These are phyloP conservation scores for Cutaneotrichosporon mucoides DNA, from an alignment of 1,284 basidiomycete genomes.

Conservation along the genomic window DNA sequence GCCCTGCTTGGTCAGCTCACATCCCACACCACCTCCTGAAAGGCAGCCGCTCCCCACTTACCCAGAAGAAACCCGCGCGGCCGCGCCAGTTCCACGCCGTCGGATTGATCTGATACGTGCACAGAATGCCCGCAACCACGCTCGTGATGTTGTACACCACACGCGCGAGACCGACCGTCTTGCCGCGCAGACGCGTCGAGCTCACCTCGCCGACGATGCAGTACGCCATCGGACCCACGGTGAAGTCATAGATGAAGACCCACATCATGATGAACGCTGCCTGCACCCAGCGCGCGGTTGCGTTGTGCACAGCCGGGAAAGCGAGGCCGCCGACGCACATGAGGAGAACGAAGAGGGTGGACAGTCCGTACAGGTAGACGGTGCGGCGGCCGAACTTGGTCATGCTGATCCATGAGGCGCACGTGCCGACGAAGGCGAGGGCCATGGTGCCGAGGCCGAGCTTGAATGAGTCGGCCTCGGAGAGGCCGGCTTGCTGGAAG, in stretches of 20 bases:
- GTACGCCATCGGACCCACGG: constrained; percentile 23
- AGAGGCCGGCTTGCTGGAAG: constrained; percentile 1
- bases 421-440: constrained; percentile 45
- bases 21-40: too few relatives aligned
- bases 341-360: constrained; percentile 38
- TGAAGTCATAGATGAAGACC: constrained; percentile 27
- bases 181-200: constrained; percentile 50
- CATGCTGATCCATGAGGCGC: constrained; percentile 43
- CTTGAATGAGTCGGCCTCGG: constrained; percentile 15
- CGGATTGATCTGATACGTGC: constrained; percentile 21
- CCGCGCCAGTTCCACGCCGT: constrained; percentile 24
- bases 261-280: constrained; percentile 24
- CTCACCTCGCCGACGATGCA: constrained; percentile 48
- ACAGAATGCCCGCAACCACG: constrained; percentile 14
- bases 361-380: constrained; percentile 51
- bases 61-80: constrained; percentile 48
- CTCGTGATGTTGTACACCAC: constrained; percentile 48
- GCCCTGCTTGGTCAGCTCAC: constrained; percentile 6
- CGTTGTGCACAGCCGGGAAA: constrained; percentile 4
- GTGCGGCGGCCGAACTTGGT: constrained; percentile 45
- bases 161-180: constrained; percentile 52
- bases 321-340: constrained; percentile 49
- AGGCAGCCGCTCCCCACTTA: too few relatives aligned
- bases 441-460: constrained; percentile 44
- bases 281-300: constrained; percentile 12